These are phyloP conservation scores for Neodidymelliopsis sp. DNA, from an alignment of 2,329 filamentous ascomycete genomes.

Conservation along the genomic window DNA sequence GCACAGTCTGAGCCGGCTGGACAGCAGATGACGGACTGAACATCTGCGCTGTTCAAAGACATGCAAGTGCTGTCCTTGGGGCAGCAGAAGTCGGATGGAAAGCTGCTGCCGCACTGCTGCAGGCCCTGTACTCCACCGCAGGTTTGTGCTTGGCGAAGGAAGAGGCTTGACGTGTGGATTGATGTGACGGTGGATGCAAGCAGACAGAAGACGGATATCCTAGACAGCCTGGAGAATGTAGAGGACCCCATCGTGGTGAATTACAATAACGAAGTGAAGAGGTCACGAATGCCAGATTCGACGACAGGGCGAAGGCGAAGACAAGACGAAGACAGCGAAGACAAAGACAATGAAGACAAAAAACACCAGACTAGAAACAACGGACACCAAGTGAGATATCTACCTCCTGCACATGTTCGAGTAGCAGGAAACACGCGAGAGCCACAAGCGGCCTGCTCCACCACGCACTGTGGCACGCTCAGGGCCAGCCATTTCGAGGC, in stretches of 20 bases:
- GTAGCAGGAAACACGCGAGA: conserved; percentile 16
- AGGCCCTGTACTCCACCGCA: conserved; percentile 61
- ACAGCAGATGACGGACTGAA: conserved; percentile 75
- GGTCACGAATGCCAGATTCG: conserved; percentile 12
- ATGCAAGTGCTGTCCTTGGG: conserved; percentile 62
- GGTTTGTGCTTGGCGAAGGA: conserved; percentile 45
- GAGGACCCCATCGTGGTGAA: conserved; percentile 36
- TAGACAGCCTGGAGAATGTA: conserved; percentile 41
- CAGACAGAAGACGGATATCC: conserved; percentile 44
- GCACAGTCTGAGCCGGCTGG: conserved; percentile 65
- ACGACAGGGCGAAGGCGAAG: conserved; percentile 3
- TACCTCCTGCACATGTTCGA: conserved; percentile 22
- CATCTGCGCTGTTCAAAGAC: conserved; percentile 63
- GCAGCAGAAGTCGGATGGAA: conserved; percentile 75
- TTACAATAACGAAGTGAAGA: not conserved
- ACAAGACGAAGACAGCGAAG: conserved; percentile 19
- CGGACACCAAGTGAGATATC: conserved; percentile 25
- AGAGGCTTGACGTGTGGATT: conserved; percentile 38
- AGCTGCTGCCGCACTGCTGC: conserved; percentile 60
- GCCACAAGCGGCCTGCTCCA: conserved; percentile 23
- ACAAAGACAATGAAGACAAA: not conserved
- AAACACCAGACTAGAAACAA: not conserved
- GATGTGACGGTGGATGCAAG: conserved; percentile 35
- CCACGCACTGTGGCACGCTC: conserved; percentile 14
- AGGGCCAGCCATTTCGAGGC: conserved; percentile 22